Evolutionary conservation across 148 eudicot species (phyloP).

Genomic region (Camellia japonica): DNA sequence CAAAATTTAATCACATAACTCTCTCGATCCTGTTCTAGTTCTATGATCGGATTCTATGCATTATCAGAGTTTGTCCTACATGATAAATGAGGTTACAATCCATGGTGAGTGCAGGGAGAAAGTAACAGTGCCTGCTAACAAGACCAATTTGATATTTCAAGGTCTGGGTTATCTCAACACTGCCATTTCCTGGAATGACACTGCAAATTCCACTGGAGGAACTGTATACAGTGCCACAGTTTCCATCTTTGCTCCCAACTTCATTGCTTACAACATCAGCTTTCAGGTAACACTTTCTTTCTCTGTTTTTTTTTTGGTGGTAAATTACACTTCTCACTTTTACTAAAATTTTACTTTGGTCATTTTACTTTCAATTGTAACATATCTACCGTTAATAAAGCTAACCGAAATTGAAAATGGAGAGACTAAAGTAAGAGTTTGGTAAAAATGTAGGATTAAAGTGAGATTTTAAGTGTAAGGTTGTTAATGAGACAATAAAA

Average conservation of each 20-base stretch:
- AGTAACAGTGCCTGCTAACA: slow-evolving; percentile 53
- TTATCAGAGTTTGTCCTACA: not conserved
- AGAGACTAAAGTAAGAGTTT: too few species aligned
- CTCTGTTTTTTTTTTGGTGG: too few species aligned
- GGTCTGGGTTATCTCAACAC: slow-evolving; percentile 77
- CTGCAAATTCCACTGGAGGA: slow-evolving; percentile 74
- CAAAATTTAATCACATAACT: too few species aligned
- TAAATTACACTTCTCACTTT: too few species aligned
- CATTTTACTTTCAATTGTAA: too few species aligned
- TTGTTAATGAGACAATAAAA: too few species aligned
- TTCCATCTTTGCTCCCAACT: slow-evolving; percentile 52
- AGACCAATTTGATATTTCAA: slow-evolving; percentile 65
- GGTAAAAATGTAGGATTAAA: too few species aligned
- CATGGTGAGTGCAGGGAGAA: slow-evolving; percentile 63
- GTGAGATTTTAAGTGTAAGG: too few species aligned
- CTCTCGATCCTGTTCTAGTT: too few species aligned
- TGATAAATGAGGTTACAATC: not conserved
- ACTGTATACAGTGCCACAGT: slow-evolving; percentile 60
- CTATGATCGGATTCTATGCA: not conserved
- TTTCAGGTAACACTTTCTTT: slow-evolving; percentile 51
- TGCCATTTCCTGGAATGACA: slow-evolving; percentile 75
- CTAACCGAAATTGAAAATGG: too few species aligned
- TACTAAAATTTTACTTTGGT: too few species aligned
- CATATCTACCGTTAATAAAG: too few species aligned
- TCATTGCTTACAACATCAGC: slow-evolving; percentile 77